These are phyloP conservation scores for Chrysochromulina tobinii DNA, from an alignment of 78 protist genomes.

Conservation along the genomic window DNA sequence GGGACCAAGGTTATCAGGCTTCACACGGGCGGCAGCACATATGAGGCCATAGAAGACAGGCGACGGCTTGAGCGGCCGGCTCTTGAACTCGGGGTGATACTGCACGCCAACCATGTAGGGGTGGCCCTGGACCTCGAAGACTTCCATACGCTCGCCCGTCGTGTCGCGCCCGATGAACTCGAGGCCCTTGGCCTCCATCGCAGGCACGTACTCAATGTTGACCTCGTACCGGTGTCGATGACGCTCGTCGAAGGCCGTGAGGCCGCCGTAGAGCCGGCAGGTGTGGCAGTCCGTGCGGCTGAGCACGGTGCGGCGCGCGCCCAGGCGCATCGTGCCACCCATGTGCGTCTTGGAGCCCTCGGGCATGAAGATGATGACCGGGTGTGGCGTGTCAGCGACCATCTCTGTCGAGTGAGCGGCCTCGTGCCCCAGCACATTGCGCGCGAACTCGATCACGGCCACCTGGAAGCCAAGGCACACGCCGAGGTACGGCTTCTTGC, in stretches of 20 bases:
- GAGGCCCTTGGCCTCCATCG: conserved; percentile 75
- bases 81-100: conserved; percentile 96
- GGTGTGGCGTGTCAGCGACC: not conserved
- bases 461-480: conserved; percentile 96
- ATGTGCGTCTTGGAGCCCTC: conserved; percentile 80
- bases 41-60: conserved; percentile 90
- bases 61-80: conserved; percentile 85
- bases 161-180: conserved; percentile 76
- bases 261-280: conserved; percentile 65
- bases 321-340: conserved; percentile 99
- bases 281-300: conserved; percentile 33
- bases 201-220: conserved; percentile 77
- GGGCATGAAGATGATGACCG: conserved; percentile 87
- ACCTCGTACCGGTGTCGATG: conserved; percentile 92
- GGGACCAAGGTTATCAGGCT: too few relatives aligned
- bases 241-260: conserved; percentile 83
- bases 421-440: conserved; percentile 59
- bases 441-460: conserved; percentile 80
- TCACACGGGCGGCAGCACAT: conserved; percentile 51
- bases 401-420: conserved; percentile 68
- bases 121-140: conserved; percentile 73
- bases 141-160: conserved; percentile 66
- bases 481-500: conserved; percentile 88
- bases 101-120: conserved; percentile 88
- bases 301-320: conserved; percentile 53